These are phyloP conservation scores for Vigna angularis DNA, from an alignment of 306 rosid species.

Conservation along the genomic window DNA sequence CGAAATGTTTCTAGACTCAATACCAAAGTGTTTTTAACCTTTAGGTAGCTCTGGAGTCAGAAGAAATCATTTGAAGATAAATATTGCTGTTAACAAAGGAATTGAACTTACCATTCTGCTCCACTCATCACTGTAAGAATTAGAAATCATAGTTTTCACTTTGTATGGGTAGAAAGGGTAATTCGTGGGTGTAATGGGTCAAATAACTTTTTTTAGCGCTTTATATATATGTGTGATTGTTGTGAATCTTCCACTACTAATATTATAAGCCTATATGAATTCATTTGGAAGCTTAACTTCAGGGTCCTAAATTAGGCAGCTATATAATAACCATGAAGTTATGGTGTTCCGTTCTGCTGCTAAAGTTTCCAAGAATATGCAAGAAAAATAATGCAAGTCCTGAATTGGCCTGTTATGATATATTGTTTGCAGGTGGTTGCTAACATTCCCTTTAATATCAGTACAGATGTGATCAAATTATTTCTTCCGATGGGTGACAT, in stretches of 20 bases:
- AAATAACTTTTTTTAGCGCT: neutral
- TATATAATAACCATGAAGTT: constrained; percentile 21
- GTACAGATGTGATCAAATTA: constrained; percentile 78
- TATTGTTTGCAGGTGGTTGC: constrained; percentile 75
- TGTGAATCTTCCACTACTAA: neutral
- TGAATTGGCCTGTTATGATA: constrained; percentile 31
- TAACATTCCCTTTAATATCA: constrained; percentile 87
- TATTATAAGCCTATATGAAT: neutral
- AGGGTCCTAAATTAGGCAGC: constrained; percentile 11
- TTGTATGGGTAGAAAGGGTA: constrained; percentile 1
- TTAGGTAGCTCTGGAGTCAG: neutral
- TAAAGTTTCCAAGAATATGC: constrained; percentile 28
- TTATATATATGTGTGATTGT: neutral
- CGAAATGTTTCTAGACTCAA: neutral
- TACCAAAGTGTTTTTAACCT: neutral
- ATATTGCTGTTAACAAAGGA: neutral
- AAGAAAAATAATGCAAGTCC: constrained; percentile 26
- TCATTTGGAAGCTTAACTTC: constrained; percentile 36
- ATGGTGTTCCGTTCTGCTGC: constrained; percentile 14
- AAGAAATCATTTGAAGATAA: constrained; percentile 5
- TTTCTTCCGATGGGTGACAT: constrained; percentile 98
- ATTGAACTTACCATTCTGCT: neutral
- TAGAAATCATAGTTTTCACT: constrained; percentile 10
- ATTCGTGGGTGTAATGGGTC: constrained; percentile 13
- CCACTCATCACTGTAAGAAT: neutral